Evolutionary conservation across 345 rosid species (phyloP), one percentile per base, ranked within the genome.

Genomic region (Arabidopsis suecica): DNA sequence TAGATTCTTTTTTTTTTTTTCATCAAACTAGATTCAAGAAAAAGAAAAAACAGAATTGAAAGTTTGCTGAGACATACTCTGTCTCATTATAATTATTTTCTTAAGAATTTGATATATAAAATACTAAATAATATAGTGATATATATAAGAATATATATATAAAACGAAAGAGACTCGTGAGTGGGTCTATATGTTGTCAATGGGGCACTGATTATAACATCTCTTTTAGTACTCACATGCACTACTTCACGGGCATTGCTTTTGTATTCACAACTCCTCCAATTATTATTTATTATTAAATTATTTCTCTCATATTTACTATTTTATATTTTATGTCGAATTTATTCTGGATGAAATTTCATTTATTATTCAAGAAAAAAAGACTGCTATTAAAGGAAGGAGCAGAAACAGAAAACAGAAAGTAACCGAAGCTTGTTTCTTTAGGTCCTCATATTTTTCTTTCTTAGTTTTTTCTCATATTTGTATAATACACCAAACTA

Each of bases 211-310:
- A 90, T 82, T 85, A 75, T 79, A 85, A 90, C 98, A 86, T 85
- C 83, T 84, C 98, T 77, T 80, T 77, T 81, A 79, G 81, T 77
- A 81, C 69, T 91, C 98, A 94, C 98, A 90, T 94, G 97, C 97
- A 83, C 47, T 79, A 41, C 78, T 88, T 94, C 98, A 94, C 97
- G 98, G 97, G 89, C 82, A 73, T 45, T 20, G 56, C 78, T 80
- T 86, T 86, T 86, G 83, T 84, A 81, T 81, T 80, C 81, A 62
- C 81, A 68, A 62, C 41, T 36, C 69, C 68, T 40, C 58, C 74
- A 22, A 69, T 71, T 51, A 73, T 76, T 76, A 62, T 71, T 77
- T 78, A 40, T 11, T 67, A 57, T 72, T 22, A 57, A 10, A 11
- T 34, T 61, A 36, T 53, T 34, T 18, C 2, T 59, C 38, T 65